Evolutionary conservation across 2,329 filamentous ascomycete species (phyloP), one percentile per base, ranked within the genome.

Genomic region (Penicillium sclerotigenum): DNA sequence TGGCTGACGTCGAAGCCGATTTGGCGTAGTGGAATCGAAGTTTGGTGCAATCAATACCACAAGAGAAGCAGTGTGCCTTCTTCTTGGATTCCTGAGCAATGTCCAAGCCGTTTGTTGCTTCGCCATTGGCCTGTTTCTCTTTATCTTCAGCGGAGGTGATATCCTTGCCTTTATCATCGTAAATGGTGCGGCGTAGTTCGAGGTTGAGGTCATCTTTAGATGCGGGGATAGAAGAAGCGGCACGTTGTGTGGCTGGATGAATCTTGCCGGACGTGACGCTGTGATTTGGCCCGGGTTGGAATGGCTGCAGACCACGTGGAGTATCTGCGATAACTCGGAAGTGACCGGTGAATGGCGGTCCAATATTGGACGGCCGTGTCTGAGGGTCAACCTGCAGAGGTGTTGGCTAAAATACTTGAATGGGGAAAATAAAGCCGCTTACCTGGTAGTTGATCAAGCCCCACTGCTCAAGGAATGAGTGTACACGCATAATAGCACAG

Each of bases 371-470:
- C 10, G 94, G 94, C 56, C 94, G 85, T 64, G 94, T 92, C 71
- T 97, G 93, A 29, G 93, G 90, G 75, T 99, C 94, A 68, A 99
- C 93, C 93, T 97, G 61, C 22, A 33, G 28, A 43, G 13, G 41
- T 59, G 54, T 64, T 45, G 49, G 52, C 67, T 63, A 76, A 68
- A 75, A 66, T 59, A 49, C 43, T 56, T 52, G 10, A 10, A 26
- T n/a, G 5, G 20, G n/a, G 26, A 2, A 16, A 11, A 3, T n/a
- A 29, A 24, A 11, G 26, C 31, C 45, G 64, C 74, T 61, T 81
- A 96, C 93, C 81, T 99, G 94, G 71, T 99, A 99, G 77, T 99
- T 99, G 74, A 99, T 97, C 68, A 99, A 80, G 8, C 94, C 94
- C 94, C 94, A 99, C 73, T 97, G 93, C 77, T 99, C 94, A 34